Evolutionary conservation across 1,284 basidiomycete genomes (phyloP).

Genomic region (Cryptococcus maquisensis): DNA sequence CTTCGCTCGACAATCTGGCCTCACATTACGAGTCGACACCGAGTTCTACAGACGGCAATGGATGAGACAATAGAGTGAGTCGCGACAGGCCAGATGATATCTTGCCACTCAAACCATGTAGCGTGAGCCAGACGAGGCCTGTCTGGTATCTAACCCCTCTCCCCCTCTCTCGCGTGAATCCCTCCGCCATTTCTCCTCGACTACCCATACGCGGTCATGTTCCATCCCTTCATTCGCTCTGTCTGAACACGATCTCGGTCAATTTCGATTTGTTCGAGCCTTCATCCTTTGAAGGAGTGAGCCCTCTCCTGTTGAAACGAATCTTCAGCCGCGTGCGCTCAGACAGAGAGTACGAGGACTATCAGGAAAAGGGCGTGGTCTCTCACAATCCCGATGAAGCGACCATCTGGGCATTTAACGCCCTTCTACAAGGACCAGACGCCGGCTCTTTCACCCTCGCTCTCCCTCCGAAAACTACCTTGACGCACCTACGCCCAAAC

Average conservation of each 20-base stretch:
- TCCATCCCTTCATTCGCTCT: slow-evolving; percentile 23
- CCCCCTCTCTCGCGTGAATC: slow-evolving; percentile 25
- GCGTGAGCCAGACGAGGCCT: slow-evolving; percentile 11
- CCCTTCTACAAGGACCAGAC: slow-evolving; percentile 18
- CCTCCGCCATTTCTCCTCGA: neutral
- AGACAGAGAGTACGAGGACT: slow-evolving; percentile 25
- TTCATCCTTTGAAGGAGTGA: slow-evolving; percentile 14
- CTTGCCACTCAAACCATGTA: neutral
- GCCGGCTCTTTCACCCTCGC: slow-evolving; percentile 17
- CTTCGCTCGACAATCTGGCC: no score
- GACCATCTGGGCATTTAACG: slow-evolving; percentile 35
- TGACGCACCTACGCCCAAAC: slow-evolving; percentile 22
- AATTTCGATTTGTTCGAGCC: slow-evolving; percentile 27
- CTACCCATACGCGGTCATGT: slow-evolving; percentile 5
- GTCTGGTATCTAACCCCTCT: slow-evolving; percentile 34
- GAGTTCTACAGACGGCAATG: no score
- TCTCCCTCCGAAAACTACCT: slow-evolving; percentile 14
- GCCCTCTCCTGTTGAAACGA: slow-evolving; percentile 13
- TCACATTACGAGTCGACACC: no score
- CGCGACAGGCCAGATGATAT: neutral
- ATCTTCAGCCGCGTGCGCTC: slow-evolving; percentile 25
- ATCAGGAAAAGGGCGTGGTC: neutral
- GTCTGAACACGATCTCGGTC: slow-evolving; percentile 27
- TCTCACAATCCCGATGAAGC: slow-evolving; percentile 29
- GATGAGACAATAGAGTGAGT: neutral